phyloP scores from a whole-genome alignment of 805 yeast genomes.

The Lachancea quebecensis region DNA sequence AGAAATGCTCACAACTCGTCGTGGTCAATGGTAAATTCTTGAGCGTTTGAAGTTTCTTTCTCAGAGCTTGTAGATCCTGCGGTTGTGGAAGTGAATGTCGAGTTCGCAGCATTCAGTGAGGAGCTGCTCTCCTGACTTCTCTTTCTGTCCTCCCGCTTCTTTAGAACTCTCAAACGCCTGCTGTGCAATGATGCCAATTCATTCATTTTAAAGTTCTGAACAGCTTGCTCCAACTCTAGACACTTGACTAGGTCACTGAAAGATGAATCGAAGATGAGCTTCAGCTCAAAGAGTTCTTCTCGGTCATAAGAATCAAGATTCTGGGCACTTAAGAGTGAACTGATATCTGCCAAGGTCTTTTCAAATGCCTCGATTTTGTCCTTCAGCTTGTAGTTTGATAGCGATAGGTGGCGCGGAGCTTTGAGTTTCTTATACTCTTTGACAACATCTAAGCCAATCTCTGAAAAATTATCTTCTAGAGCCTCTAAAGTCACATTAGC shows the following conservation, averaged over 20 bases:
- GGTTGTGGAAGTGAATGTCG: not conserved
- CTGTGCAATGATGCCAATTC: constrained; percentile 25
- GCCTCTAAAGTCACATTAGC: constrained; percentile 41
- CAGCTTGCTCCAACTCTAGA: constrained; percentile 13
- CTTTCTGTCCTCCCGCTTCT: constrained; percentile 23
- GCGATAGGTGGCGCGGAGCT: constrained; percentile 18
- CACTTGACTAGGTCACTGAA: constrained; percentile 13
- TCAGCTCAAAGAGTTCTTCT: constrained; percentile 30
- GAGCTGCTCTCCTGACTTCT: constrained; percentile 9
- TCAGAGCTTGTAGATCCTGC: not conserved
- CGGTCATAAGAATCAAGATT: constrained; percentile 17
- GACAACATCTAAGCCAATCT: constrained; percentile 44
- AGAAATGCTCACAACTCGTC: constrained; percentile 16
- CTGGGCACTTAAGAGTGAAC: constrained; percentile 24
- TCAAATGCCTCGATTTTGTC: constrained; percentile 12
- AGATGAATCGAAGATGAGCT: constrained; percentile 21
- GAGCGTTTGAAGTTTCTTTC: not conserved
- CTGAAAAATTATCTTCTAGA: constrained; percentile 38
- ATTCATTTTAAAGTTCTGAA: constrained; percentile 28
- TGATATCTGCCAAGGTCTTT: constrained; percentile 11
- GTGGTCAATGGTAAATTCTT: constrained; percentile 7
- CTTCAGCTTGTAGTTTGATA: constrained; percentile 10
- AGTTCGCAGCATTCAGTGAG: not conserved
- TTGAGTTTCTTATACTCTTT: constrained; percentile 43
- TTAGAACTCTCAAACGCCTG: constrained; percentile 20